Conservation (phyloP, 805 yeast genomes). For the Hermanozyma aechmeae region DNA sequence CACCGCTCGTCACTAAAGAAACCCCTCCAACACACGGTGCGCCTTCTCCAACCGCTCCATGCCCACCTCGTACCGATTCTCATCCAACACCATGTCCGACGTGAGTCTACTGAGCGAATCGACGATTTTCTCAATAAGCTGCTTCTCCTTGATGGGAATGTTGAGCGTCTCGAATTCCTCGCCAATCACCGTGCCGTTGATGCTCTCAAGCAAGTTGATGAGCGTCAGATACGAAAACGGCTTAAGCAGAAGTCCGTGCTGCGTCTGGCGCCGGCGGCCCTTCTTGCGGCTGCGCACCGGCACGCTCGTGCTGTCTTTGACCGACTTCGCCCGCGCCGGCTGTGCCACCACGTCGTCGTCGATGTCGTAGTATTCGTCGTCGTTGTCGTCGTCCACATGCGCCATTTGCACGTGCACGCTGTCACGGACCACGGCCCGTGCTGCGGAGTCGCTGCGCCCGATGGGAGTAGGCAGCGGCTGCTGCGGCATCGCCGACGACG, state of each 20-base stretch:
- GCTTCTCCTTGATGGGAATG: conserved; percentile 67
- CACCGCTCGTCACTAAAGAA: conserved; percentile 20
- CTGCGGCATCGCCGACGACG: background rate
- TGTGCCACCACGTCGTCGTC: conserved; percentile 21
- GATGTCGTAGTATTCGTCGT: conserved; percentile 28
- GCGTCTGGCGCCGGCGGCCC: conserved; percentile 10
- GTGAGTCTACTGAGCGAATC: conserved; percentile 80
- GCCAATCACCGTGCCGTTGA: conserved; percentile 54
- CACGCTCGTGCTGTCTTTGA: conserved; percentile 18
- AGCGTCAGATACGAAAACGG: conserved; percentile 37
- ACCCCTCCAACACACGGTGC: conserved; percentile 81
- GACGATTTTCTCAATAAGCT: conserved; percentile 73
- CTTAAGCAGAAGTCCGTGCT: conserved; percentile 11
- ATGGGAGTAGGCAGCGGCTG: background rate
- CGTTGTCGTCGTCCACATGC: conserved; percentile 1
- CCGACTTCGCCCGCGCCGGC: conserved; percentile 24
- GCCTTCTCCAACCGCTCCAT: conserved; percentile 73
- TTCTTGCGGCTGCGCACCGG: conserved; percentile 8
- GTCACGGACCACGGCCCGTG: no score
- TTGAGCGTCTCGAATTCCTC: conserved; percentile 68
- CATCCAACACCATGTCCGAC: conserved; percentile 85
- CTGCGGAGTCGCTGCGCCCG: background rate
- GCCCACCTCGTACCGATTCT: conserved; percentile 72
- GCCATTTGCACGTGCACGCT: background rate
- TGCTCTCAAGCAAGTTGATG: conserved; percentile 44